Conservation (phyloP, 805 yeast species). For the Metschnikowia aberdeeniae region DNA sequence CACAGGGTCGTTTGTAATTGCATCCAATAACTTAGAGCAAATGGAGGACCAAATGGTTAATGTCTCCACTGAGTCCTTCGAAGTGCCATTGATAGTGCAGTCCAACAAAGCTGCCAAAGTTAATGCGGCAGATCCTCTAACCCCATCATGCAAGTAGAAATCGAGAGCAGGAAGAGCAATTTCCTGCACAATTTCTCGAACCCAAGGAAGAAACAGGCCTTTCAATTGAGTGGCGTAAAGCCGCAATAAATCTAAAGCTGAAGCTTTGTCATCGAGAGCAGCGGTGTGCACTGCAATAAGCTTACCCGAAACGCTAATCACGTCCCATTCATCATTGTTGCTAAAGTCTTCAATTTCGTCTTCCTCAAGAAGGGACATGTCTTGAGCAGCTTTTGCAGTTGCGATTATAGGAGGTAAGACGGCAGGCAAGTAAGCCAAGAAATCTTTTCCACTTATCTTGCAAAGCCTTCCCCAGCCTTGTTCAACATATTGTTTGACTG, state of each 20-base stretch:
- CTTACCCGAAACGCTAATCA: constrained; percentile 84
- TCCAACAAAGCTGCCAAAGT: constrained; percentile 73
- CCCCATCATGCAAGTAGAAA: constrained; percentile 91
- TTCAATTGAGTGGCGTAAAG: constrained; percentile 82
- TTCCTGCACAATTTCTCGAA: constrained; percentile 68
- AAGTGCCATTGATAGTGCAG: constrained; percentile 55
- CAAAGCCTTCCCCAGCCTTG: constrained; percentile 97
- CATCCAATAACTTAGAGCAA: constrained; percentile 61
- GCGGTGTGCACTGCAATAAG: constrained; percentile 94
- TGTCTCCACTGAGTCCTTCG: constrained; percentile 56
- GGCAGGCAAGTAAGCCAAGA: constrained; percentile 74
- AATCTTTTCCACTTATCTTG: constrained; percentile 77
- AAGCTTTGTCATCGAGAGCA: constrained; percentile 86
- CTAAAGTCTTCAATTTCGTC: constrained; percentile 78
- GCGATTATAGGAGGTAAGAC: constrained; percentile 86
- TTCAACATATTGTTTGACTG: constrained; percentile 79
- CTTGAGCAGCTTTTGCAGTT: constrained; percentile 88
- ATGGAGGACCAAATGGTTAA: constrained; percentile 68
- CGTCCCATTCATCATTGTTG: constrained; percentile 92
- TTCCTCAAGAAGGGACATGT: constrained; percentile 83
- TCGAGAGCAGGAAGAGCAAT: constrained; percentile 85
- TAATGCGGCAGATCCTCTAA: constrained; percentile 84
- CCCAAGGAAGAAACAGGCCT: constrained; percentile 79
- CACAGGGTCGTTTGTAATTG: constrained; percentile 73
- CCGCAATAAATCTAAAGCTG: constrained; percentile 84